Evolutionary conservation across 2,329 filamentous ascomycete genomes (phyloP).

Genomic region (Sporothrix phasma): DNA sequence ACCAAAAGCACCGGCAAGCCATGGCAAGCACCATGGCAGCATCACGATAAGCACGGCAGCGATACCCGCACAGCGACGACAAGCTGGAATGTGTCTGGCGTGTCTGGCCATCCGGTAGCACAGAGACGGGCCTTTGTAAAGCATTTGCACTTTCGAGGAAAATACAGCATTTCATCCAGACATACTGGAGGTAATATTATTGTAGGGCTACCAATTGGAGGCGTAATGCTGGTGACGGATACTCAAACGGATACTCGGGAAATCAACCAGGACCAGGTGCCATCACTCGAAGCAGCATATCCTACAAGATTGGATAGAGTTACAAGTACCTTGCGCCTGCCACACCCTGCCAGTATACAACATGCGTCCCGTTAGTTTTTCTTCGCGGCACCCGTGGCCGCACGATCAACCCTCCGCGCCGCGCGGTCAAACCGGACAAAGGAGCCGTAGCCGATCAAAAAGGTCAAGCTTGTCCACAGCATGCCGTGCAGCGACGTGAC

Average conservation of each 20-base stretch:
- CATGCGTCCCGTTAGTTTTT: not conserved
- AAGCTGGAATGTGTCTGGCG: not conserved
- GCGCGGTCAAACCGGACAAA: constrained; percentile 41
- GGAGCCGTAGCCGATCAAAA: constrained; percentile 43
- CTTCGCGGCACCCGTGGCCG: not conserved
- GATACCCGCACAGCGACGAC: not conserved
- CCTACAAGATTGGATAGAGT: no score
- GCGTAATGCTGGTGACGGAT: no score
- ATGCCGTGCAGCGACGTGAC: constrained; percentile 41
- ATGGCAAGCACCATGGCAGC: not conserved
- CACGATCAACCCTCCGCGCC: constrained; percentile 1
- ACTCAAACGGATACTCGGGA: no score
- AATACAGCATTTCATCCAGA: not conserved
- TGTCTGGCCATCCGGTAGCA: not conserved
- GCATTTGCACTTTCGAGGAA: not conserved
- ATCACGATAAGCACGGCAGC: not conserved
- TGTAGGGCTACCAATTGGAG: not conserved
- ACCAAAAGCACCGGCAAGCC: no score
- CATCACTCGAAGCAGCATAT: no score
- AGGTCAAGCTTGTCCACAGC: constrained; percentile 42
- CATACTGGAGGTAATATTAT: not conserved
- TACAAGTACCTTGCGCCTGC: no score
- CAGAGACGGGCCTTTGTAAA: not conserved
- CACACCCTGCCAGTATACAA: not conserved
- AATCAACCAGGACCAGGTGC: no score